These are phyloP conservation scores for Ceratobasidium sp. DNA, from an alignment of 1,284 basidiomycete species.

Conservation along the genomic window DNA sequence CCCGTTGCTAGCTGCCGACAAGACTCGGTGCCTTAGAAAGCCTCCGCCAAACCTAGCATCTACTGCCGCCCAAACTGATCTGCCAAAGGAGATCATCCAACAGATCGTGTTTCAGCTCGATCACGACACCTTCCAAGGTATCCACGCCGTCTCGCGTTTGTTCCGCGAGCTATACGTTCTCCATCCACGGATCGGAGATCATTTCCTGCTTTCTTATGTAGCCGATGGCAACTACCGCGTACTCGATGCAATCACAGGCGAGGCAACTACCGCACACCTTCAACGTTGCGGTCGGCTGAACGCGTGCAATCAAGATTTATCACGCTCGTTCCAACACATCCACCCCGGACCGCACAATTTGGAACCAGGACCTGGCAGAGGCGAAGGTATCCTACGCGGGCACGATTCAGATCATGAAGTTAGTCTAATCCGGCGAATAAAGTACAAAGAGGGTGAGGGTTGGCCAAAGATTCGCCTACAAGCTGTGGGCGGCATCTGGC, in stretches of 20 bases:
- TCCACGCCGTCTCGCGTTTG: not conserved
- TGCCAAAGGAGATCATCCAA: not conserved
- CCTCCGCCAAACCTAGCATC: not conserved
- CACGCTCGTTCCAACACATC: not conserved
- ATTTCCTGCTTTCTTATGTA: not conserved
- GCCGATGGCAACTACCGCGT: not conserved
- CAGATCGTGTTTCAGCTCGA: not conserved
- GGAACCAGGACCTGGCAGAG: too few relatives aligned
- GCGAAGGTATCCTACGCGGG: too few relatives aligned
- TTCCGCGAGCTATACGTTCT: constrained; percentile 6
- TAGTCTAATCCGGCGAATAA: too few relatives aligned
- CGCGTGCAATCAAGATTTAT: not conserved
- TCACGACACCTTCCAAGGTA: not conserved
- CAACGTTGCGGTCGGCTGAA: not conserved
- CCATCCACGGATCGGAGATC: not conserved
- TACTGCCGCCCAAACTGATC: not conserved
- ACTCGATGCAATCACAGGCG: not conserved
- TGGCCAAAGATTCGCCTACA: too few relatives aligned
- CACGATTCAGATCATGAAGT: not conserved
- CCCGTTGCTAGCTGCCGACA: not conserved
- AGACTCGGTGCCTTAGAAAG: not conserved
- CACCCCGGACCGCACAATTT: too few relatives aligned
- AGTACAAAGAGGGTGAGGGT: too few relatives aligned
- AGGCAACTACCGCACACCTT: not conserved
- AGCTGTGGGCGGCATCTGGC: too few relatives aligned